phyloP scores from a whole-genome alignment of 2,329 filamentous ascomycete genomes.

The Pyricularia pennisetigena region DNA sequence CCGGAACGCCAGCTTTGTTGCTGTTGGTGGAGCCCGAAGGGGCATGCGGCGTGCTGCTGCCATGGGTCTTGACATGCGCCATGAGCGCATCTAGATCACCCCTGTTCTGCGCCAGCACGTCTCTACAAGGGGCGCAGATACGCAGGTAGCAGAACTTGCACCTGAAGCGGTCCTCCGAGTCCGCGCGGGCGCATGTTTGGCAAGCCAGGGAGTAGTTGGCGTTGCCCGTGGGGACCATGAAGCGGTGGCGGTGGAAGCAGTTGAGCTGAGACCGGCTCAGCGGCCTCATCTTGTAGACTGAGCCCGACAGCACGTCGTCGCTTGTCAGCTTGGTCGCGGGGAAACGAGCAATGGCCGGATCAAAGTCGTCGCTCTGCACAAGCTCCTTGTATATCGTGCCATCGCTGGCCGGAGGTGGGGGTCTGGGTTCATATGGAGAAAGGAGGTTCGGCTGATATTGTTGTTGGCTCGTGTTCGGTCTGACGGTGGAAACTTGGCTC shows the following conservation, averaged over 20 bases:
- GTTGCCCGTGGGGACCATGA: conserved; percentile 39
- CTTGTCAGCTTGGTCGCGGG: conserved; percentile 17
- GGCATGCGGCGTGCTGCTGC: not conserved
- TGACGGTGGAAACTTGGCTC: not conserved
- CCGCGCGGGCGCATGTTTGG: conserved; percentile 38
- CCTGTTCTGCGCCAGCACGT: conserved; percentile 27
- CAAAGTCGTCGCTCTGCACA: conserved; percentile 3
- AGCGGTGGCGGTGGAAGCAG: conserved; percentile 37
- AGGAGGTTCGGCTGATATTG: not conserved
- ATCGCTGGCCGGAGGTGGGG: not conserved
- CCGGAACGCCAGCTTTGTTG: not conserved
- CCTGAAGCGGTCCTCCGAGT: conserved; percentile 32
- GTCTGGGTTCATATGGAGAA: not conserved
- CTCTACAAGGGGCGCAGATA: conserved; percentile 38
- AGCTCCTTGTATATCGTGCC: conserved; percentile 4
- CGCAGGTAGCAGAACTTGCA: conserved; percentile 42
- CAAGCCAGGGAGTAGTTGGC: conserved; percentile 40
- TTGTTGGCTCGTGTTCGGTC: not conserved
- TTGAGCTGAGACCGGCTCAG: conserved; percentile 28
- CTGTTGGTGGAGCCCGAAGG: not conserved
- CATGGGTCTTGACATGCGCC: conserved; percentile 13
- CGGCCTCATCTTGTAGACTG: conserved; percentile 28
- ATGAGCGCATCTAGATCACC: conserved; percentile 33
- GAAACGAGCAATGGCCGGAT: conserved; percentile 3
- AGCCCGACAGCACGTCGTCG: not conserved